These are phyloP conservation scores for Silene conica DNA, from an alignment of 148 eudicot genomes.

Conservation along the genomic window DNA sequence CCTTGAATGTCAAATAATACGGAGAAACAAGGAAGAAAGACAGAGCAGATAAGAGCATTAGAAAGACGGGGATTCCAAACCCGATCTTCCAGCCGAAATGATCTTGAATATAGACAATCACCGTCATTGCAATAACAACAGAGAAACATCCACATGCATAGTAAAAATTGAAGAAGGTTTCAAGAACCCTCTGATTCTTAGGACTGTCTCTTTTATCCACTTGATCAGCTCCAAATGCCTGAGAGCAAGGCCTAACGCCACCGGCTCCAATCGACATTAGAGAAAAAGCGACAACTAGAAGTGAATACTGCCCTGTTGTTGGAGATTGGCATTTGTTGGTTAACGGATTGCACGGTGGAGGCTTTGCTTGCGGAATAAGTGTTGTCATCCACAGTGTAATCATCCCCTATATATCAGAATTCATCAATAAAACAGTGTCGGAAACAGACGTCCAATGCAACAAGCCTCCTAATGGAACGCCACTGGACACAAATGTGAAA, in stretches of 20 bases:
- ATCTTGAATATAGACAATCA: slow-evolving; percentile 76
- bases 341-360: slow-evolving; percentile 49
- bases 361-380: slow-evolving; percentile 56
- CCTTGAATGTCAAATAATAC: slow-evolving; percentile 45
- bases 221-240: slow-evolving; percentile 92
- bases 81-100: slow-evolving; percentile 71
- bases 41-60: slow-evolving; percentile 53
- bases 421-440: too few relatives aligned
- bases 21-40: slow-evolving; percentile 54
- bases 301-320: slow-evolving; percentile 35
- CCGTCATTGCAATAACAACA: slow-evolving; percentile 58
- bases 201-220: slow-evolving; percentile 46
- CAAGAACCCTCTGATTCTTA: slow-evolving; percentile 45
- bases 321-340: slow-evolving; percentile 45
- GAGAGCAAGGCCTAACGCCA: slow-evolving; percentile 74
- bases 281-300: slow-evolving; percentile 44
- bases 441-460: too few relatives aligned
- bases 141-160: slow-evolving; percentile 54
- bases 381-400: slow-evolving; percentile 72
- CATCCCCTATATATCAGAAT: slow-evolving; percentile 47
- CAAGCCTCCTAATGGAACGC: too few relatives aligned
- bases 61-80: slow-evolving; percentile 67
- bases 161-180: slow-evolving; percentile 75
- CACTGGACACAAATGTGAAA: too few relatives aligned
- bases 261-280: slow-evolving; percentile 84